phyloP scores from a whole-genome alignment of 208 protist genomes.

The Wallacemonas rigidus region DNA sequence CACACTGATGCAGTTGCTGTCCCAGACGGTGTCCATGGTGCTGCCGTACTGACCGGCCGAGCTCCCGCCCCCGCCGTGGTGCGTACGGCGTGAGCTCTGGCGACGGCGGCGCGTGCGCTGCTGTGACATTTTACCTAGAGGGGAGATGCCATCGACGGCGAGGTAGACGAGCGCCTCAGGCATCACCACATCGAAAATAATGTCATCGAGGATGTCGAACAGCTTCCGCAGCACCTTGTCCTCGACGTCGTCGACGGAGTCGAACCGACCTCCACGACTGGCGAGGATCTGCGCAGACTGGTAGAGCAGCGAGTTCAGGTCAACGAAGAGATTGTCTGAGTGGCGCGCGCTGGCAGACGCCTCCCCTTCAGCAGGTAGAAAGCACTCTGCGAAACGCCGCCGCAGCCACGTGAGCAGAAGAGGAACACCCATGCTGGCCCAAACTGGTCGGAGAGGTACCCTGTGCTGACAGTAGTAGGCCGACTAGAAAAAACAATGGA shows the following conservation, averaged over 20 bases:
- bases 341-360: slow-evolving; percentile 6
- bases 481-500: slow-evolving; percentile 8
- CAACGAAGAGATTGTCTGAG: slow-evolving; percentile 79
- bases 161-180: slow-evolving; percentile 97
- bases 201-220: slow-evolving; percentile 81
- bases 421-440: slow-evolving; percentile 78
- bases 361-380: slow-evolving; percentile 60
- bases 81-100: slow-evolving; percentile 41
- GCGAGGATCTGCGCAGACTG: slow-evolving; percentile 69
- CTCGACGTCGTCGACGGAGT: slow-evolving; percentile 57
- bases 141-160: slow-evolving; percentile 96
- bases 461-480: too few species aligned
- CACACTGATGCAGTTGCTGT: slow-evolving; percentile 86
- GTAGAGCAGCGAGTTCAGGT: slow-evolving; percentile 87
- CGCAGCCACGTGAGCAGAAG: slow-evolving; percentile 86
- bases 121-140: slow-evolving; percentile 99
- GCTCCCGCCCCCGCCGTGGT: background rate
- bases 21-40: slow-evolving; percentile 56
- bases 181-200: slow-evolving; percentile 84
- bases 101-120: slow-evolving; percentile 96
- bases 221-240: slow-evolving; percentile 68
- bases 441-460: background rate
- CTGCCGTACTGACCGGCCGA: background rate
- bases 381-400: slow-evolving; percentile 74
- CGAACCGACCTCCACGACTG: slow-evolving; percentile 35